These are phyloP conservation scores for Monosporozyma unispora DNA, from an alignment of 805 yeast genomes.

Conservation along the genomic window DNA sequence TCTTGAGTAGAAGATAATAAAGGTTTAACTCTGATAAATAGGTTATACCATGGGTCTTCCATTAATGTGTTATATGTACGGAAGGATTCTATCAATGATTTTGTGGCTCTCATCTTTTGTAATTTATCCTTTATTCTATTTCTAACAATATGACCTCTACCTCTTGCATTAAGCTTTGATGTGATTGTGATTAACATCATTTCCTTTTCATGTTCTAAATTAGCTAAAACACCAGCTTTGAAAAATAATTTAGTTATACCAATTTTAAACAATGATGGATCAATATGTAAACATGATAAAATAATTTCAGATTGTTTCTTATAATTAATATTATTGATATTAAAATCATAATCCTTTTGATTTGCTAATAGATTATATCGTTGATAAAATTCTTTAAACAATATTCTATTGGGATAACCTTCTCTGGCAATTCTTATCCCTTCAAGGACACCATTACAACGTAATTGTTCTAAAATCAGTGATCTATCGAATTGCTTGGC, in stretches of 20 bases:
- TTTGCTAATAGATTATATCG: constrained; percentile 63
- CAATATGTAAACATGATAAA: constrained; percentile 53
- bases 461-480: constrained; percentile 75
- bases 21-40: constrained; percentile 67
- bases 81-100: constrained; percentile 56
- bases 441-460: constrained; percentile 96
- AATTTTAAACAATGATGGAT: constrained; percentile 73
- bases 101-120: constrained; percentile 60
- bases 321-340: constrained; percentile 29
- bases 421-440: constrained; percentile 96
- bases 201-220: constrained; percentile 73
- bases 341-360: constrained; percentile 28
- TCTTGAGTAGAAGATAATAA: constrained; percentile 56
- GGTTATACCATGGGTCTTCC: constrained; percentile 69
- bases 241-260: constrained; percentile 92
- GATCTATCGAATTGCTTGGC: constrained; percentile 64
- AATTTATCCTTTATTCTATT: constrained; percentile 38
- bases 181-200: constrained; percentile 45
- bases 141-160: constrained; percentile 60
- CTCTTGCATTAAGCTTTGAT: constrained; percentile 51
- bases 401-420: constrained; percentile 90
- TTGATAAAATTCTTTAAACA: constrained; percentile 67
- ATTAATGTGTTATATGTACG: constrained; percentile 39
- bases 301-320: constrained; percentile 65
- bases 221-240: constrained; percentile 93